Evolutionary conservation across 148 eudicot species (phyloP), one percentile per base, ranked within the genome.

Genomic region (Nyssa sinensis): DNA sequence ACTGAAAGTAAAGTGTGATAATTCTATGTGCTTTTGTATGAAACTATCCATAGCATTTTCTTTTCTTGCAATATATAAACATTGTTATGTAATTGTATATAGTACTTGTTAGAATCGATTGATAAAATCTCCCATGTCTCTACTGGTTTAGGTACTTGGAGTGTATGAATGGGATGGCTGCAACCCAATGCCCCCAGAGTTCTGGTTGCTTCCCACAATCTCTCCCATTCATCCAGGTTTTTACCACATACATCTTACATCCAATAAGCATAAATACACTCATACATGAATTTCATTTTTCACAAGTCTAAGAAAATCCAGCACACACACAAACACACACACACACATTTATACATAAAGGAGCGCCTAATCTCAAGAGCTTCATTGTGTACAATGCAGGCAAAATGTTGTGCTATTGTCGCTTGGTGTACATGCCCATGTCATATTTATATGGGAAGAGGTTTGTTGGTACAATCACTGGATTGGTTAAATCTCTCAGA

Each of bases 371-470:
- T 37, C 4, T 37, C 44, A 37, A 37, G 13, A 71, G 32, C 32
- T 23, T 28, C 11, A n/a, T 71, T 12, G 29, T 71, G 25, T 60
- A 9, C 31, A 35, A 65, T 77, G 69, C 81, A 87, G 93, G 93
- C 32, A 84, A 84, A 79, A 78, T 87, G 89, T 47, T 84, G 62
- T 83, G 89, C 59, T 84, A 87, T 33, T 84, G 89, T 82, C 82
- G 93, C 3, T 62, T 87, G 82, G 93, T 87, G 53, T 87, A 89
- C 71, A 83, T 89, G 93, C 93, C 93, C 61, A 85, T 89, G 87
- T 89, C 90, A 23, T 89, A 87, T 62, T 68, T 89, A 53, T 89
- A 89, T 65, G 93, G 91, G 13, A 89, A 80, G 76, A 83, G 93
- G 70, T 89, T 81, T 70, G 93, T 89, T 12, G 92, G 89, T 23